Conservation (phyloP, 768 basidiomycete species). For the Lyophyllum semitale region DNA sequence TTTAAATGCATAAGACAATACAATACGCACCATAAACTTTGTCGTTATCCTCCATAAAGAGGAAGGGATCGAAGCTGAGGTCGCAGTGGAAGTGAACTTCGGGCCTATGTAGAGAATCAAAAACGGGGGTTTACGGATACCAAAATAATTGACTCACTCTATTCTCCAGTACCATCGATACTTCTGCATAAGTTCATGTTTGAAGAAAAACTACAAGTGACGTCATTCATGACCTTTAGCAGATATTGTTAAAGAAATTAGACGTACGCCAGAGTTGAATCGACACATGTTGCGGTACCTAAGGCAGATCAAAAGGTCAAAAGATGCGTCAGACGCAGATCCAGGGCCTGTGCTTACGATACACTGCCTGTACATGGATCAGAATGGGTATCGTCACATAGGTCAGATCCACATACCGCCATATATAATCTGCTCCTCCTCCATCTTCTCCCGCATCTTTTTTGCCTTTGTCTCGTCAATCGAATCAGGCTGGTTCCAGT, state of each 20-base stretch:
- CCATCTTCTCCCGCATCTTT: conserved; percentile 60
- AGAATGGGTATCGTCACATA: not conserved
- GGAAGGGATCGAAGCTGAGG: conserved; percentile 67
- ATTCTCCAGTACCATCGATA: conserved; percentile 79
- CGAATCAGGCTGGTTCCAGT: conserved; percentile 80
- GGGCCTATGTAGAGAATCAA: conserved; percentile 48
- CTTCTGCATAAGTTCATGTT: conserved; percentile 63
- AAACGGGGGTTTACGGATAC: conserved; percentile 21
- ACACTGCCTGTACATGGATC: conserved; percentile 22
- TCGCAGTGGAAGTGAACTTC: conserved; percentile 79
- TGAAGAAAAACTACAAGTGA: conserved; percentile 64
- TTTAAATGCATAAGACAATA: not conserved
- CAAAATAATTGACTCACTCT: conserved; percentile 32
- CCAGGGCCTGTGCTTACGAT: conserved; percentile 25
- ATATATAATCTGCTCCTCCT: conserved; percentile 45
- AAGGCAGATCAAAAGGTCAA: conserved; percentile 20
- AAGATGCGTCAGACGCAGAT: not conserved
- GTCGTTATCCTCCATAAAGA: conserved; percentile 69
- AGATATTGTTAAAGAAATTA: not conserved
- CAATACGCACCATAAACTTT: conserved; percentile 61
- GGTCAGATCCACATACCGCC: conserved; percentile 33
- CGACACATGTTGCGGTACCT: conserved; percentile 81
- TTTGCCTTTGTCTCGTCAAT: conserved; percentile 74
- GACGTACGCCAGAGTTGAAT: conserved; percentile 65
- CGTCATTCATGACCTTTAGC: not conserved